phyloP scores from a whole-genome alignment of 768 basidiomycete genomes.

The Pholiota molesta region DNA sequence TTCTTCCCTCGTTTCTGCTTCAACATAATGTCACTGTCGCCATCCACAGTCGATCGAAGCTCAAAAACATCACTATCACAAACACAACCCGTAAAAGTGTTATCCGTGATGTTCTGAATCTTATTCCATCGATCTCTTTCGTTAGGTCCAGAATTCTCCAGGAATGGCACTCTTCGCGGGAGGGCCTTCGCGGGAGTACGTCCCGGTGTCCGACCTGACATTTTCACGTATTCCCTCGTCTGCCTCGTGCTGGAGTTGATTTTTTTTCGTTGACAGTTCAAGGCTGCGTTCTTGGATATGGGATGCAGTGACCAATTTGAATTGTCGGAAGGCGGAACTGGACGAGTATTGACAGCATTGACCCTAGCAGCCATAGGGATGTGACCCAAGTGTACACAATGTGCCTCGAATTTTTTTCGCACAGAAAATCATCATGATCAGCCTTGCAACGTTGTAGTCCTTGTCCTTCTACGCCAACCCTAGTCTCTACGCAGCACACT shows the following conservation, averaged over 20 bases:
- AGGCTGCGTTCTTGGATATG: too few species aligned
- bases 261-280: too few species aligned
- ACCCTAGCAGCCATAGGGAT: too few species aligned
- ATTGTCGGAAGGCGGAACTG: too few species aligned
- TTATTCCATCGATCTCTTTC: slow-evolving; percentile 6
- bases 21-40: background rate
- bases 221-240: slow-evolving; percentile 5
- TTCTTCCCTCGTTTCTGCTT: background rate
- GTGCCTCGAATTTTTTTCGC: background rate
- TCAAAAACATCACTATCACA: background rate
- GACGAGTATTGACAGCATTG: too few species aligned
- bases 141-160: background rate
- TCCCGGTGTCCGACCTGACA: slow-evolving; percentile 7
- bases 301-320: too few species aligned
- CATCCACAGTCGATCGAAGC: background rate
- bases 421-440: background rate
- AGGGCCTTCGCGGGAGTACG: background rate
- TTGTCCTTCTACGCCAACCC: too few species aligned
- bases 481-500: background rate
- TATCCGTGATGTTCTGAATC: background rate
- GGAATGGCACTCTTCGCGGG: background rate
- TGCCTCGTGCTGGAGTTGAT: slow-evolving; percentile 4
- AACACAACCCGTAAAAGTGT: background rate
- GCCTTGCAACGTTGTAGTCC: background rate
- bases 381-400: background rate